A percentile compares a stretch with the other conserved stretches of the same genome.
phyloP scores from a whole-genome alignment of 1,139 yeast species.

The Yamadazyma songkhlaensis region DNA sequence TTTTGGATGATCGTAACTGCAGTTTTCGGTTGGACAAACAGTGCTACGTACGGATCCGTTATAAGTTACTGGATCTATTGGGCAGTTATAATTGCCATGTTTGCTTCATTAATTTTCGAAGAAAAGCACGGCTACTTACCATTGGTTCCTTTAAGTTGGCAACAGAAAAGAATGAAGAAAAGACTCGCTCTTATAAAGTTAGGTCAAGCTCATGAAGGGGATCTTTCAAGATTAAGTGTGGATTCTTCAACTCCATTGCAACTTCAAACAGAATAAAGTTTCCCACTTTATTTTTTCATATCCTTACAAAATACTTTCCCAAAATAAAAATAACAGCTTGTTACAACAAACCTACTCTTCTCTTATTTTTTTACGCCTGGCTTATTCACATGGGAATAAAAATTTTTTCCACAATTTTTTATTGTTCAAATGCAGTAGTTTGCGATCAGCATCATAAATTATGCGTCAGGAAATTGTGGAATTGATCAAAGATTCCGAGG shows the following conservation, averaged over 20 bases:
- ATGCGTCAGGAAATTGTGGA: too few relatives aligned
- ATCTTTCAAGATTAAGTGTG: constrained; percentile 19
- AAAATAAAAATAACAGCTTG: too few relatives aligned
- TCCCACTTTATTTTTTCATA: too few relatives aligned
- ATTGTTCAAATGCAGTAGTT: too few relatives aligned
- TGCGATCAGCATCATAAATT: too few relatives aligned
- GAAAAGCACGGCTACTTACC: constrained; percentile 67
- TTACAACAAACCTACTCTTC: too few relatives aligned
- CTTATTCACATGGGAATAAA: too few relatives aligned
- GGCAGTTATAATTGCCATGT: constrained; percentile 26
- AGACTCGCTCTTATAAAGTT: constrained; percentile 16
- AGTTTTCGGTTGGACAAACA: constrained; percentile 47
- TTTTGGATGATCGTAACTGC: constrained; percentile 48
- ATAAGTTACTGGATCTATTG: constrained; percentile 37
- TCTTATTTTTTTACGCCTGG: too few relatives aligned
- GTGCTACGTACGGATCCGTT: constrained; percentile 48
- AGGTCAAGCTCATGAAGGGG: background rate
- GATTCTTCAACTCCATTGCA: constrained; percentile 29
- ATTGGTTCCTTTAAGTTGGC: constrained; percentile 58
- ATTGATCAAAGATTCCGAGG: too few relatives aligned
- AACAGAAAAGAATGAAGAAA: constrained; percentile 53
- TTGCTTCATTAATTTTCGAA: constrained; percentile 41
- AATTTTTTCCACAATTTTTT: too few relatives aligned
- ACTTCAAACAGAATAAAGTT: background rate
- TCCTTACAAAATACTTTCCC: too few relatives aligned